Base-by-base conservation (phyloP, 2,329 filamentous ascomycete species). In the Hymenoscyphus salicellus region DNA sequence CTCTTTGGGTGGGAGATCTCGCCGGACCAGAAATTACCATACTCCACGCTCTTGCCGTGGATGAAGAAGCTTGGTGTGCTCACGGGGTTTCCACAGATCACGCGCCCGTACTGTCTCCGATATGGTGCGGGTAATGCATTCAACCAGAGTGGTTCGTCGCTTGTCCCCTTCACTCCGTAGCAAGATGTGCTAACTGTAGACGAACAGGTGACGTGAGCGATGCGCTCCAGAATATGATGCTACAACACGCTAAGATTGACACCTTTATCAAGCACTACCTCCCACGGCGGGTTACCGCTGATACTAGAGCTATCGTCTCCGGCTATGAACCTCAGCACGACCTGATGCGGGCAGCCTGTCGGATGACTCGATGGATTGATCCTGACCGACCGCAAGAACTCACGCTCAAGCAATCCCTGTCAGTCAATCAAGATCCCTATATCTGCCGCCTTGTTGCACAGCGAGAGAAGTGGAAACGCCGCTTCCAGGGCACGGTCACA, bases 211-310 rank as follows among this genome's bases (percentile, higher is more conserved):
- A 66, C 36, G 57, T 69, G 7, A 69, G 66, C 61, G 58, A 70
- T 46, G 59, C 66, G 52, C 63, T 70, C 55, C 32, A 71, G 58
- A 70, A 69, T 32, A 66, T 71, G n/a, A 71, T 71, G 7, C 49
- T 71, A 36, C 38, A 71, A 65, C 55, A 71, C 41, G 36, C 55
- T 1, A 69, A 63, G 32, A 65, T 68, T 59, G 16, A 68, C 20
- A 68, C 68, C 41, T 70, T 68, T 60, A 65, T 68, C 26, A 70
- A 66, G 65, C 60, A 70, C 61, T 70, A 70, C 60, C 64, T 68
- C 30, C 59, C 2, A 14, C 57, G 63, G 60, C 41, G 4, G 7
- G 33, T 69, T 28, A 68, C 63, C n/a, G 60, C 60, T 64, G 20
- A 70, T 43, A 65, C 58, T 23, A 56, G 57, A 57, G 64, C 64